Evolutionary conservation across 495 filamentous ascomycete genomes (phyloP), one percentile per base, ranked within the genome.

Genomic region (Neurospora sp.): DNA sequence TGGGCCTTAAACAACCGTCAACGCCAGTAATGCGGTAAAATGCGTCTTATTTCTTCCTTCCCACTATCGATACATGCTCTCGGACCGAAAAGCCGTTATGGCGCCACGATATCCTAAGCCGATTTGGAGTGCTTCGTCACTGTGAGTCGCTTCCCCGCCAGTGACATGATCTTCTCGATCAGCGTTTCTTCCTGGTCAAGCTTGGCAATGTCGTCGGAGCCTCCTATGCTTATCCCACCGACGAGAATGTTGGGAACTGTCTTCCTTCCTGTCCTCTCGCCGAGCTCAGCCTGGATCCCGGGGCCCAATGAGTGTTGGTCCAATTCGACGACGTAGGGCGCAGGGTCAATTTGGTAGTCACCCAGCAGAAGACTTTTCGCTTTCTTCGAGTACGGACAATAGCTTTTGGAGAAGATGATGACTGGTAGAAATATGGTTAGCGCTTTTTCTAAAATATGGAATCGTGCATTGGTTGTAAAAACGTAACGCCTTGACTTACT

Each of bases 241-340:
- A 99, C 87, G 71, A 99, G 83, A 39, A 99, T 85, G 77, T 99
- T 99, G 3, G 96, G 96, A 3, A 99, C 96, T 1, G 96, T 99
- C 69, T 83, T 84, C 31, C 96, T 85, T 35, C 92, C 92, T 3
- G 96, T 99, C 75, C 83, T 90, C 73, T 90, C 87, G 10, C 75
- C 87, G 22, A 99, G 81, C 16, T 86, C 84, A 3, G 79, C 85
- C 79, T 99, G 96, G 37, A 99, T 80, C 39, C 87, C 79, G 4
- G 78, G 73, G 14, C 96, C 96, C 16, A 96, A 83, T 5, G 87
- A 87, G 78, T 97, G 93, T 74, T 89, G 81, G 79, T 99, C 93
- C 10, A 99, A 87, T 83, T 99, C 96, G 22, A 99, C 94, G 35
- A 99, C 92, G 78, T 90, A 91, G 0, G 96, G 96, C 59, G 87